Base-by-base conservation (phyloP, 2,329 filamentous ascomycete species). In the Colletotrichum shisoi region DNA sequence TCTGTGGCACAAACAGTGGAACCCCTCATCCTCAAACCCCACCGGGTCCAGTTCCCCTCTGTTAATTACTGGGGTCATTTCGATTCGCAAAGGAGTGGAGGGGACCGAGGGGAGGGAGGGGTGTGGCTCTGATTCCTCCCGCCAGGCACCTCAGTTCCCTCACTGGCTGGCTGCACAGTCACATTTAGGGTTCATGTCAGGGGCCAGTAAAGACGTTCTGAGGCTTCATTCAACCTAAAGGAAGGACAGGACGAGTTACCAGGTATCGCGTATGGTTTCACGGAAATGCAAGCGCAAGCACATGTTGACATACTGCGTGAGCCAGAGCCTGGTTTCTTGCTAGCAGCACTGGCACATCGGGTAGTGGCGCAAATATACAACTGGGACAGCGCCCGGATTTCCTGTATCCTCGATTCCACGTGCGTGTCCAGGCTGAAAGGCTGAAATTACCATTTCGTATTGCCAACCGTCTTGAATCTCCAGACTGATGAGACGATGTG, bases 401-500 rank as follows among this genome's bases (percentile, higher is more conserved):
- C 21, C 15, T 19, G 34, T 21, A 15, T 19, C 17, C 6, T 15
- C 3, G 27, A 46, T 21, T 46, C 13, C 42, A 21, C 12, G n/a
- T 58, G 31, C 9, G 27, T 19, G 31, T 34, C 31, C 31, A 34
- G 31, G 31, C 31, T 31, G 27, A 31, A 31, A 37, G n/a, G 49
- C 49, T 52, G 42, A 67, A 45, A 67, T 67, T 64, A 37, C 60
- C 31, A 49, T 54, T 58, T 67, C 64, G 64, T 67, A 59, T 67
- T 54, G 37, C 31, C 39, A 13, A 37, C 42, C 6, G 17, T 31
- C n/a, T 63, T 42, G 39, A 58, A 58, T 58, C 46, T 64, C 46
- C 60, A 53, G 54, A 37, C 61, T 52, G 39, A 44, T 27, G 44
- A 34, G 46, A 34, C 45, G 44, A 51, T 37, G 21, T 34, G 57